Evolutionary conservation across 2,329 filamentous ascomycete species (phyloP).

Genomic region (Aspergillus neotritici): DNA sequence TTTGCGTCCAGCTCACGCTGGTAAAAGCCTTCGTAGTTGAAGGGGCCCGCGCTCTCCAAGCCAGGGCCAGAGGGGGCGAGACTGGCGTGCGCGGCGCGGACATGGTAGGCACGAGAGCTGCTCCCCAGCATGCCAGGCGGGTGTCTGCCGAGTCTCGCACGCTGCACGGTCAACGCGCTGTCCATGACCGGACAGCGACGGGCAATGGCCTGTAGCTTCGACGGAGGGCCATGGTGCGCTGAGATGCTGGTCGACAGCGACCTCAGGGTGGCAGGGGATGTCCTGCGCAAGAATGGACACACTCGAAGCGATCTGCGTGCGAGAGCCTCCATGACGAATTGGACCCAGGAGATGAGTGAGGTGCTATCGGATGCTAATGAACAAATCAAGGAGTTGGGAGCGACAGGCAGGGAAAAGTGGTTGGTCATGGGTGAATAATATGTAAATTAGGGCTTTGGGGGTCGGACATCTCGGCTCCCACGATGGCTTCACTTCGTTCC

Average conservation of each 20-base stretch:
- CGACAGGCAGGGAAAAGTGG: conserved; percentile 7
- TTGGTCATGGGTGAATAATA: too few species aligned
- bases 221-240: conserved; percentile 89
- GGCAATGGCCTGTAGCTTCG: conserved; percentile 89
- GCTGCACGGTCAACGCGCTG: conserved; percentile 87
- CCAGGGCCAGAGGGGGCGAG: conserved; percentile 19
- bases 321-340: conserved; percentile 74
- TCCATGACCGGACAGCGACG: conserved; percentile 98
- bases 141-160: conserved; percentile 24
- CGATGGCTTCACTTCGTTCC: too few species aligned
- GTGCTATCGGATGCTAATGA: background rate
- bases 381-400: background rate
- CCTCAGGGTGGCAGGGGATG: conserved; percentile 83
- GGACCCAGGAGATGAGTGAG: background rate
- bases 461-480: too few species aligned
- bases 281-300: conserved; percentile 96
- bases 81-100: conserved; percentile 20
- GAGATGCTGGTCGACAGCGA: conserved; percentile 66
- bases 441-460: too few species aligned
- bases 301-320: conserved; percentile 92
- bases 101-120: conserved; percentile 7
- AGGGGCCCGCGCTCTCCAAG: conserved; percentile 43
- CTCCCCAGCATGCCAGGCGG: too few species aligned
- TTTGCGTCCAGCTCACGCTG: conserved; percentile 88
- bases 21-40: conserved; percentile 91